A percentile compares a stretch with the other conserved stretches of the same genome.
Evolutionary conservation across 2,329 filamentous ascomycete species (phyloP).

Genomic region (Pseudopyricularia cyperi): DNA sequence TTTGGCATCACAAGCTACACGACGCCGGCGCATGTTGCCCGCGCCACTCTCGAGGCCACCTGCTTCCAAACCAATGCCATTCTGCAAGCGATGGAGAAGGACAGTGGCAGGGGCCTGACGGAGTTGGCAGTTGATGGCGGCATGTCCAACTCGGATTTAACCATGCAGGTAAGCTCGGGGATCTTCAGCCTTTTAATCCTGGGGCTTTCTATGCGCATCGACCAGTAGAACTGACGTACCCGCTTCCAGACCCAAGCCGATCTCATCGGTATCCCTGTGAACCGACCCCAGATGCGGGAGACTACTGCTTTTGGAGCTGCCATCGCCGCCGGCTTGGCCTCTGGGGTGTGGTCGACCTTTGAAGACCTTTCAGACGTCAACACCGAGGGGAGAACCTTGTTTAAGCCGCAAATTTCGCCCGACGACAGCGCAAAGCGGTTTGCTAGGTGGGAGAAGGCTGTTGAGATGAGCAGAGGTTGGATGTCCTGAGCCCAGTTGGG

Average conservation of each 20-base stretch:
- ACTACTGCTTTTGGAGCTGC: conserved; percentile 72
- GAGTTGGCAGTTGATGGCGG: conserved; percentile 74
- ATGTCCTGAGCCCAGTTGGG: conserved; percentile 11
- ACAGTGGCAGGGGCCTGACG: conserved; percentile 58
- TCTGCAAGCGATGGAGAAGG: conserved; percentile 67
- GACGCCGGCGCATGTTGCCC: conserved; percentile 62
- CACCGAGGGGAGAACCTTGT: conserved; percentile 52
- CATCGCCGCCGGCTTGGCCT: conserved; percentile 69
- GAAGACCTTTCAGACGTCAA: conserved; percentile 62
- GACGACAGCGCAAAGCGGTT: conserved; percentile 51
- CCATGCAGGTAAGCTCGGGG: conserved; percentile 44
- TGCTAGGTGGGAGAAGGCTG: conserved; percentile 61
- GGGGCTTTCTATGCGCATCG: not conserved
- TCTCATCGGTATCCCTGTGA: conserved; percentile 66
- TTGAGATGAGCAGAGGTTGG: conserved; percentile 71
- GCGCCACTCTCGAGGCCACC: conserved; percentile 68
- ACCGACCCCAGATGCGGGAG: conserved; percentile 70
- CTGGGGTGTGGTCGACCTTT: conserved; percentile 61
- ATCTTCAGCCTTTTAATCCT: conserved; percentile 2
- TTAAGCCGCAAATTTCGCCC: conserved; percentile 51
- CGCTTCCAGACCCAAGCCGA: conserved; percentile 55
- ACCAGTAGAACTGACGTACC: too few species aligned
- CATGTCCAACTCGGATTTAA: conserved; percentile 69
- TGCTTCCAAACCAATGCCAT: conserved; percentile 79
- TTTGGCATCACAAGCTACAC: conserved; percentile 71